Evolutionary conservation across 371 early-diverging fungal genomes (phyloP).

Genomic region (Mortierella sp.): DNA sequence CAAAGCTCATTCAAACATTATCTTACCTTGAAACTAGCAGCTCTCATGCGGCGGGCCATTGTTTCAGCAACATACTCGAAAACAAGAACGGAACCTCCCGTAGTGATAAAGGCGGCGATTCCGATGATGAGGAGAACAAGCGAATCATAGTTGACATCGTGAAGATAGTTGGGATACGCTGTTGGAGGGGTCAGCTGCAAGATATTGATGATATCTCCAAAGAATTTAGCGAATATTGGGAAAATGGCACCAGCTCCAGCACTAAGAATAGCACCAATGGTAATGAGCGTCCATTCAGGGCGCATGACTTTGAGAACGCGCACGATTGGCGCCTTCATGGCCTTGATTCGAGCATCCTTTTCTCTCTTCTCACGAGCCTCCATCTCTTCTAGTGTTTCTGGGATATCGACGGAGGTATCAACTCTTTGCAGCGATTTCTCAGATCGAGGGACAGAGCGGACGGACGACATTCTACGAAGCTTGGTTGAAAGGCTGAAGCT

Average conservation of each 20-base stretch:
- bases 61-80: slow-evolving; percentile 63
- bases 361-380: slow-evolving; percentile 63
- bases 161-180: neutral
- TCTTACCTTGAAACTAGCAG: slow-evolving; percentile 61
- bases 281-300: slow-evolving; percentile 62
- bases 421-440: slow-evolving; percentile 45
- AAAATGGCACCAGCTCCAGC: slow-evolving; percentile 44
- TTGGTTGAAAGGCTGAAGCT: slow-evolving; percentile 31
- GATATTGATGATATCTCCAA: slow-evolving; percentile 48
- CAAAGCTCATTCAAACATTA: too few relatives aligned
- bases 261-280: slow-evolving; percentile 32
- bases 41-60: slow-evolving; percentile 72
- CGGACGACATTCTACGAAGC: slow-evolving; percentile 54
- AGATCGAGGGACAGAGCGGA: slow-evolving; percentile 34
- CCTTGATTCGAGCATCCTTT: slow-evolving; percentile 57
- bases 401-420: slow-evolving; percentile 38
- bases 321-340: slow-evolving; percentile 62
- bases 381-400: slow-evolving; percentile 60
- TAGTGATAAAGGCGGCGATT: slow-evolving; percentile 63
- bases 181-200: slow-evolving; percentile 15
- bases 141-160: slow-evolving; percentile 63
- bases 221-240: slow-evolving; percentile 6
- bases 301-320: slow-evolving; percentile 65
- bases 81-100: slow-evolving; percentile 58
- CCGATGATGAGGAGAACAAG: slow-evolving; percentile 75